A percentile compares a stretch with the other conserved stretches of the same genome.
Evolutionary conservation across 768 basidiomycete genomes (phyloP).

Genomic region (Lactarius deliciosus): DNA sequence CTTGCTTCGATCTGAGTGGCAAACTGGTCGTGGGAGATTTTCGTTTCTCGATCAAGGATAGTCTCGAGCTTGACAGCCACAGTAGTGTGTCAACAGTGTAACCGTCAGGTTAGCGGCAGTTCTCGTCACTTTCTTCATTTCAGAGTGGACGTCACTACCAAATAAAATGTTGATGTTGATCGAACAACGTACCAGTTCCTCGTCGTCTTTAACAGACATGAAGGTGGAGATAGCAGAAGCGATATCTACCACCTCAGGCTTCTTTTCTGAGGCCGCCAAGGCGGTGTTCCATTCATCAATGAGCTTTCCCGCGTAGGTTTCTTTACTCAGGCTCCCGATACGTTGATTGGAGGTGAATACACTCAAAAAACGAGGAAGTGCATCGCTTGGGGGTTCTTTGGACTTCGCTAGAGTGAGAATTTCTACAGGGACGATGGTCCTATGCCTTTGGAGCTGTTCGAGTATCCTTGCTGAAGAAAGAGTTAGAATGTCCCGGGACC

Average conservation of each 20-base stretch:
- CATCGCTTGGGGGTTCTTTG: conserved; percentile 75
- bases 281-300: conserved; percentile 81
- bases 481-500: conserved; percentile 7
- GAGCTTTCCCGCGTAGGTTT: conserved; percentile 82
- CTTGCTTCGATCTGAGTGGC: conserved; percentile 84
- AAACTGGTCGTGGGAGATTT: conserved; percentile 85
- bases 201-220: conserved; percentile 87
- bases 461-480: conserved; percentile 73
- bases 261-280: conserved; percentile 51
- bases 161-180: background rate
- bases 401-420: conserved; percentile 76
- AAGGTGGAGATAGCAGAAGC: conserved; percentile 69
- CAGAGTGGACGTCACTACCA: conserved; percentile 19
- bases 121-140: conserved; percentile 68
- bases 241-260: conserved; percentile 81
- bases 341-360: conserved; percentile 60
- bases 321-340: conserved; percentile 79
- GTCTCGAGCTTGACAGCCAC: conserved; percentile 86
- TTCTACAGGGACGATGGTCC: conserved; percentile 62
- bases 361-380: conserved; percentile 65
- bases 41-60: conserved; percentile 88
- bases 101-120: conserved; percentile 78
- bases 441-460: conserved; percentile 65
- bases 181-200: conserved; percentile 70
- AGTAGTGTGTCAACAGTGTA: conserved; percentile 79